Evolutionary conservation across 148 eudicot species (phyloP), one percentile per base, ranked within the genome.

Genomic region (Spergularia bocconei): DNA sequence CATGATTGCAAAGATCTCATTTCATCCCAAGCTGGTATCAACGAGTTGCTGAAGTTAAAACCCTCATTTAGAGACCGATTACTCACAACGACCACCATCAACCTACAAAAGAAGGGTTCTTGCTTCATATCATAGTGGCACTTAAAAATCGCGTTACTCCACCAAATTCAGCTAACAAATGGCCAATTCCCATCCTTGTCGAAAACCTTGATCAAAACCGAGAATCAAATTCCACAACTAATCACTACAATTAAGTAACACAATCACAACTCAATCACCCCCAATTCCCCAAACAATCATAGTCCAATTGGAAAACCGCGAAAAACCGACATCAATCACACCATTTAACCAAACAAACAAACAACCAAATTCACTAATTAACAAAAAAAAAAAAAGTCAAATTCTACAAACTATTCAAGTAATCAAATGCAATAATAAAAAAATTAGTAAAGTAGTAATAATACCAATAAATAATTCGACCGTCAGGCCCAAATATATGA

Each of bases 381-480:
- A n/a, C n/a, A 17, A 12, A 23, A 38, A 63, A 13, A 11, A 7
- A 13, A 5, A 65, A 6, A 62, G 7, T 14, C 59, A 15, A 59
- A 19, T 7, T 29, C 33, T 59, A 59, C 15, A 2, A 59, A 59
- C 62, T 58, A 19, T 13, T 10, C 5, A 21, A 29, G 12, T 13
- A 47, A 61, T 17, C 0, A 68, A 23, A 39, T 19, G 23, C 23
- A 25, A 61, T 36, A 15, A n/a, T n/a, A n/a, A n/a, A n/a, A n/a
- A 78, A 67, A 7, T 11, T 21, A 16, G 6, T 63, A 55, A 11
- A 47, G 39, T 21, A 25, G 11, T 25, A 44, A 67, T 25, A 47
- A 59, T 41, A 94, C 98, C 98, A 94, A 82, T 90, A 94, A 73
- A 94, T 86, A 13, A 92, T 48, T 5, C 82, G 86, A 70, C 80